phyloP scores from a whole-genome alignment of 2,329 filamentous ascomycete genomes.

The Trichoderma simmonsii region DNA sequence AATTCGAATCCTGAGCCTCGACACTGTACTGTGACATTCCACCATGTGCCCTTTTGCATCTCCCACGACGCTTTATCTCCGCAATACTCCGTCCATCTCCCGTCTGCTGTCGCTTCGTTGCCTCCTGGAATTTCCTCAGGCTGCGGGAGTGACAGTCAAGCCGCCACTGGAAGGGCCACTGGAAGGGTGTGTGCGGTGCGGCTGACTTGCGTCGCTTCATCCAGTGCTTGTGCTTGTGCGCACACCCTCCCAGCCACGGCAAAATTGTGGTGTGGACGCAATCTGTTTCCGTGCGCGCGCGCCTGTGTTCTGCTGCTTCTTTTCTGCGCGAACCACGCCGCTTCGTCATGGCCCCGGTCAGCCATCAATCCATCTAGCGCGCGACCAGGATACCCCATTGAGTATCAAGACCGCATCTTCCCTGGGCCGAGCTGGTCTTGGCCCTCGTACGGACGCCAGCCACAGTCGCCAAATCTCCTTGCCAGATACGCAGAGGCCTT shows the following conservation, averaged over 20 bases:
- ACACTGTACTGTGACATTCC: not conserved
- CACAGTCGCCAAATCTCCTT: slow-evolving; percentile 14
- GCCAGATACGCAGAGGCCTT: slow-evolving; percentile 17
- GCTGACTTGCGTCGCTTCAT: slow-evolving; percentile 16
- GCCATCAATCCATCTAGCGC: slow-evolving; percentile 17
- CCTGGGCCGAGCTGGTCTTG: slow-evolving; percentile 15
- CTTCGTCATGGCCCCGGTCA: slow-evolving; percentile 12
- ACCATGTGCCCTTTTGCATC: not conserved
- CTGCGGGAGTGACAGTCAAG: slow-evolving; percentile 3
- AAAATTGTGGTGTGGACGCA: slow-evolving; percentile 14
- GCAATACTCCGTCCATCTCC: slow-evolving; percentile 5
- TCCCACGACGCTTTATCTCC: not conserved
- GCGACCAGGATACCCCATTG: slow-evolving; percentile 17
- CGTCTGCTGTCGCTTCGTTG: not conserved
- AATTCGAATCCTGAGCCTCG: not conserved
- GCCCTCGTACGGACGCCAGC: slow-evolving; percentile 16
- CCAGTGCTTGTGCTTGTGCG: not conserved
- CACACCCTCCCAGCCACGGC: slow-evolving; percentile 12
- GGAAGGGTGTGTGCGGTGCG: slow-evolving; percentile 13
- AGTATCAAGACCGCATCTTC: slow-evolving; percentile 20
- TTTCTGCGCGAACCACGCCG: slow-evolving; percentile 19
- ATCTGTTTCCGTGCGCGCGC: slow-evolving; percentile 7
- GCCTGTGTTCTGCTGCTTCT: slow-evolving; percentile 18
- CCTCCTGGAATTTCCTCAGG: slow-evolving; percentile 2
- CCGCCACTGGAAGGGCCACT: not conserved